Percentiles rank a stretch among this genome's conserved stretches.
Evolutionary conservation across 345 rosid species (phyloP).

Genomic region (Draba incana): DNA sequence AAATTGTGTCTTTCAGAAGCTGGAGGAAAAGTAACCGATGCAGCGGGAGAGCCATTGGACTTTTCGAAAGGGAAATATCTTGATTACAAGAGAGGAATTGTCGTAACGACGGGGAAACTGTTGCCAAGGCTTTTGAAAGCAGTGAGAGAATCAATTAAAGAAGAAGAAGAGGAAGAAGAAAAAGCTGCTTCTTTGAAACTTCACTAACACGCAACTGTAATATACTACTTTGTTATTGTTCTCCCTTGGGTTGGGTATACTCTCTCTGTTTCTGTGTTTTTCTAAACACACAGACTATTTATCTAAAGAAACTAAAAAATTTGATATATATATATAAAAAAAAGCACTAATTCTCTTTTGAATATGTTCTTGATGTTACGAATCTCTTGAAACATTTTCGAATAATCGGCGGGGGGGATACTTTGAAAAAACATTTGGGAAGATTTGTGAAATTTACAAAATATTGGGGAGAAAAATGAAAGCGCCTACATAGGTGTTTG

Average conservation of each 20-base stretch:
- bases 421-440: background rate
- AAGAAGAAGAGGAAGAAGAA: constrained; percentile 42
- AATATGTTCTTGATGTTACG: background rate
- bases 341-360: constrained; percentile 27
- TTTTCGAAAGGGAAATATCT: constrained; percentile 82
- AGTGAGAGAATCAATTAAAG: constrained; percentile 65
- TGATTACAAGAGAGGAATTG: constrained; percentile 69
- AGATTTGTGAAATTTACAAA: background rate
- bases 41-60: constrained; percentile 74
- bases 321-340: constrained; percentile 19
- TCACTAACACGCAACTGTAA: constrained; percentile 44
- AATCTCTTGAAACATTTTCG: background rate
- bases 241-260: constrained; percentile 1
- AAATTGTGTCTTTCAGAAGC: constrained; percentile 63
- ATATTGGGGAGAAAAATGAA: background rate
- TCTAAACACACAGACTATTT: constrained; percentile 1
- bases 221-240: constrained; percentile 25
- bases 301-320: background rate
- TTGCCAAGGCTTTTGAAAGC: constrained; percentile 81
- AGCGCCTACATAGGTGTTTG: background rate
- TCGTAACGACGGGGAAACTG: constrained; percentile 75
- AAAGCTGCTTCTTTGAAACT: constrained; percentile 31
- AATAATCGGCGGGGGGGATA: too few species aligned
- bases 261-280: constrained; percentile 11
- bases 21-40: constrained; percentile 73